These are phyloP conservation scores for Colletotrichum karsti DNA, from an alignment of 2,329 filamentous ascomycete genomes.

Conservation along the genomic window DNA sequence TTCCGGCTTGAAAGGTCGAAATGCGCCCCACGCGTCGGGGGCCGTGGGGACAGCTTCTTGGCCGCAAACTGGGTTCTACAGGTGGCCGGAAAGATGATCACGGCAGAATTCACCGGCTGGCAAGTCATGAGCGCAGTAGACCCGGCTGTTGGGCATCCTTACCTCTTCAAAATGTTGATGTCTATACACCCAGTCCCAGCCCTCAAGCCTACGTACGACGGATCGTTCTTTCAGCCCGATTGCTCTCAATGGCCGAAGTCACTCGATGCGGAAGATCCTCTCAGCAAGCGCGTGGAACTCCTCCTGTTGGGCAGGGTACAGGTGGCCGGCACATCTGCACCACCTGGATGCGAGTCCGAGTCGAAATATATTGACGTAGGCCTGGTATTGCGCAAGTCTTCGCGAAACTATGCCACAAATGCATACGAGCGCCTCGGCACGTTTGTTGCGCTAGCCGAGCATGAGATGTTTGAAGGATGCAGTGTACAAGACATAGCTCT, in stretches of 20 bases:
- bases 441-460: not conserved
- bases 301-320: not conserved
- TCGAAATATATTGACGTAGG: not conserved
- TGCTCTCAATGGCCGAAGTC: not conserved
- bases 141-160: too few relatives aligned
- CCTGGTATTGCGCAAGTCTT: not conserved
- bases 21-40: not conserved
- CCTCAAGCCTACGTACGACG: not conserved
- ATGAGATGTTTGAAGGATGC: not conserved
- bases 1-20: not conserved
- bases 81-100: not conserved
- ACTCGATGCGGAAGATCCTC: too few relatives aligned
- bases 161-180: too few relatives aligned
- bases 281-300: not conserved
- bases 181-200: not conserved
- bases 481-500: not conserved
- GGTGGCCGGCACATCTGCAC: not conserved
- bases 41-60: not conserved
- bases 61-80: not conserved
- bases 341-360: not conserved
- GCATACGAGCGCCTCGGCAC: not conserved
- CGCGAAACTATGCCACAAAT: not conserved
- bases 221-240: not conserved
- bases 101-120: too few relatives aligned
- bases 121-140: too few relatives aligned